Percentiles rank a stretch among this genome's conserved stretches.
These are phyloP conservation scores for Peltaster fructicola DNA, from an alignment of 2,329 filamentous ascomycete genomes.

Conservation along the genomic window DNA sequence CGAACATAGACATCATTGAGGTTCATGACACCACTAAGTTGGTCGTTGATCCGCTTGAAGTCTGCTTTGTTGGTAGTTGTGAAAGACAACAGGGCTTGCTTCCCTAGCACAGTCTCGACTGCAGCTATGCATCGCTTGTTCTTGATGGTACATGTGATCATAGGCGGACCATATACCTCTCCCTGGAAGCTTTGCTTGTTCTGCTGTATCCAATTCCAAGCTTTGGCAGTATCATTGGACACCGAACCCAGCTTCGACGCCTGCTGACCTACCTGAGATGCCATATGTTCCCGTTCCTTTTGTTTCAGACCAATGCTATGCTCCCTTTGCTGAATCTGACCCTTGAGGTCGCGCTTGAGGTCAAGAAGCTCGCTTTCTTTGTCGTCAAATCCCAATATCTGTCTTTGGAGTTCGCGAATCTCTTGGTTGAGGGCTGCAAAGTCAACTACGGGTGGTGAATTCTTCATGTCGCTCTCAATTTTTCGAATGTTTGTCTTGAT, in stretches of 20 bases:
- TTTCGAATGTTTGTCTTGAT: slow-evolving; percentile 32
- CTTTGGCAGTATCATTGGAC: slow-evolving; percentile 46
- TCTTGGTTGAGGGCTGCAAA: slow-evolving; percentile 51
- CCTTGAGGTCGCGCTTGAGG: slow-evolving; percentile 14
- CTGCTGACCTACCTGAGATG: slow-evolving; percentile 61
- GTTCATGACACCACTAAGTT: slow-evolving; percentile 44
- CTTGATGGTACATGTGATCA: slow-evolving; percentile 64
- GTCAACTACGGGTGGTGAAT: slow-evolving; percentile 51
- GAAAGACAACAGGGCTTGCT: slow-evolving; percentile 41
- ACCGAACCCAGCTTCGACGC: slow-evolving; percentile 43
- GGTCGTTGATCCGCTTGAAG: slow-evolving; percentile 51
- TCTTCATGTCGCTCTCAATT: slow-evolving; percentile 44
- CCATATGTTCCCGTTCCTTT: slow-evolving; percentile 39
- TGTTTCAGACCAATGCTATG: slow-evolving; percentile 25
- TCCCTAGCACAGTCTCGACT: slow-evolving; percentile 40
- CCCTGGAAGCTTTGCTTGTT: slow-evolving; percentile 54
- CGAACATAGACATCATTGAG: slow-evolving; percentile 57
- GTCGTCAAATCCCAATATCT: slow-evolving; percentile 28
- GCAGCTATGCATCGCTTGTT: slow-evolving; percentile 47
- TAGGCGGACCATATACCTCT: slow-evolving; percentile 62
- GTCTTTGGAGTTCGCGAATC: slow-evolving; percentile 41
- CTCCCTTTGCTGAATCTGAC: slow-evolving; percentile 20
- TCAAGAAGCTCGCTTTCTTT: slow-evolving; percentile 26
- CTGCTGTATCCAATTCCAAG: slow-evolving; percentile 67
- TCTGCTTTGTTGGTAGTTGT: slow-evolving; percentile 62